Percentiles rank a stretch among this genome's conserved stretches.
Evolutionary conservation across 202 grass and related monocot genomes (phyloP).

Genomic region (Schoenoplectus tabernaemontani): DNA sequence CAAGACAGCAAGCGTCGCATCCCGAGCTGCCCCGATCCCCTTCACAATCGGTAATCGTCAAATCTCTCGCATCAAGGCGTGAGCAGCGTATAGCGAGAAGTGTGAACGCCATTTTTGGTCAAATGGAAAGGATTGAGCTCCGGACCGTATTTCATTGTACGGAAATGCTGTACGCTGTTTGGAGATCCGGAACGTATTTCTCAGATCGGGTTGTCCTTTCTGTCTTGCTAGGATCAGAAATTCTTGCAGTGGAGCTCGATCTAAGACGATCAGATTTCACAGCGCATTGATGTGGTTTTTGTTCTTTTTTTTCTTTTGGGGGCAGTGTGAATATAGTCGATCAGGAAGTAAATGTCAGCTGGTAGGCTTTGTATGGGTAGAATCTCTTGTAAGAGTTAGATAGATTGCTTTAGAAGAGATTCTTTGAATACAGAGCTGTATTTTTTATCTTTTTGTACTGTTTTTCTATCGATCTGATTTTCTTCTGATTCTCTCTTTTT

Average conservation of each 20-base stretch:
- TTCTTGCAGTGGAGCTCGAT: neutral
- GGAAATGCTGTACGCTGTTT: neutral
- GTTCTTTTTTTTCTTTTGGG: neutral
- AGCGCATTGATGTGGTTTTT: neutral
- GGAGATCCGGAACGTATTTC: neutral
- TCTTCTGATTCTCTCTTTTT: too few relatives aligned
- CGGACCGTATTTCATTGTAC: neutral
- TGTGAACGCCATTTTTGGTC: neutral
- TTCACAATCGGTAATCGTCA: conserved; percentile 29
- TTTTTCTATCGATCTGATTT: neutral
- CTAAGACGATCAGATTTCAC: neutral
- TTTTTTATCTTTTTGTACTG: neutral
- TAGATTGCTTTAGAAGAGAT: conserved; percentile 24
- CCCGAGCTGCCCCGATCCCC: conserved; percentile 32
- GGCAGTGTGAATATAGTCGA: conserved; percentile 24
- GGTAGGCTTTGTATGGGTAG: conserved; percentile 36
- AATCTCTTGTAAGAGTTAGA: conserved; percentile 30
- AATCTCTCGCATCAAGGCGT: neutral
- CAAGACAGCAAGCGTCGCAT: conserved; percentile 31
- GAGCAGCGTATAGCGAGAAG: neutral
- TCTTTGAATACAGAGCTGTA: conserved; percentile 36
- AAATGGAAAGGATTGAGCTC: neutral
- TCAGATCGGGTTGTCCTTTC: neutral
- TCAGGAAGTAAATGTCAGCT: neutral
- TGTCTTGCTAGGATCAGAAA: neutral